Base-by-base conservation (phyloP, 306 rosid species). In the Fagus sylvatica region DNA sequence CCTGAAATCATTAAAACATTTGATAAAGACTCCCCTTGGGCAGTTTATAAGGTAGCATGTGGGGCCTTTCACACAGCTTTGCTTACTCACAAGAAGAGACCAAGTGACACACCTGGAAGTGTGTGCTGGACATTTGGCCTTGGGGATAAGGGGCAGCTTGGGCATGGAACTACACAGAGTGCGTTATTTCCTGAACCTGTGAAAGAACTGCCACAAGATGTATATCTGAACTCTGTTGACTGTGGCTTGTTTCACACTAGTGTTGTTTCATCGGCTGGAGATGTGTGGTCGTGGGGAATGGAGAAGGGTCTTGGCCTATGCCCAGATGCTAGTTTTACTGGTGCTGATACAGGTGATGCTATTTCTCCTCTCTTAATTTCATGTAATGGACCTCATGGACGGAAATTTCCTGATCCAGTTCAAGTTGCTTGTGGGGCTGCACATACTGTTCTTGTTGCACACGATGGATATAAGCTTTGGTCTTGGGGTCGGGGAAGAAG, bases 211-310 rank as follows among this genome's bases (percentile, higher is more conserved):
- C 97, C 93, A 5, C 81, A 81, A 49, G 16, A 77, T 43, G 72
- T 81, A 49, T 59, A 77, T 61, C 88, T 94, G 57, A 53, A 83
- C 61, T 85, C 88, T 49, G 76, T 90, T 33, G 97, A 82, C 82
- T 94, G 98, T 79, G 97, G 98, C 76, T 82, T 94, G 74, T 94
- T 94, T 79, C 98, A 94, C 81, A 90, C 97, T 0, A 85, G 97
- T 74, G 92, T 89, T 62, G 93, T 88, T 82, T 94, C 98, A 53
- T 87, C 93, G 1, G 85, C 79, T 1, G 98, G 98, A 66, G 91
- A 88, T 77, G 93, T 90, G 76, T 92, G 98, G 97, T 92, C 92
- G 2, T 94, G 98, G 98, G 98, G 98, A 81, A 94, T 94, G 98
- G 95, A 84, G 87, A 92, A 82, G 85, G 98, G 98, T 72, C 97